A percentile compares a stretch with the other conserved stretches of the same genome.
Conservation (phyloP, 805 yeast species). For the Metschnikowia lachancei region DNA sequence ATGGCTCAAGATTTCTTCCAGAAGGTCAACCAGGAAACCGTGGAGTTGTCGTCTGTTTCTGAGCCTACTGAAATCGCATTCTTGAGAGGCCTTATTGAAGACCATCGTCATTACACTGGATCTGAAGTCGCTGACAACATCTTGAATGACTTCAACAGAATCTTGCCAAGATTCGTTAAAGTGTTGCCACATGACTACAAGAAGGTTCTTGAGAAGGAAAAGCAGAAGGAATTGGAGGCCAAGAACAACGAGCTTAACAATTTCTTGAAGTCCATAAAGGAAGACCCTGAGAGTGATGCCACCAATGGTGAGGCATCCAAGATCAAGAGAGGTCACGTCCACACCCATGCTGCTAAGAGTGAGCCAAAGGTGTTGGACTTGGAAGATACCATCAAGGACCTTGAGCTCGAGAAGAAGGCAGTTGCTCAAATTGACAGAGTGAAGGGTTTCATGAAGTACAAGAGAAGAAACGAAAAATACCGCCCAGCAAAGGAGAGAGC, state of each 20-base stretch:
- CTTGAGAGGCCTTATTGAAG: constrained; percentile 88
- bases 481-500: constrained; percentile 73
- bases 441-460: constrained; percentile 92
- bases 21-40: constrained; percentile 76
- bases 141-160: constrained; percentile 81
- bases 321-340: constrained; percentile 51
- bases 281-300: constrained; percentile 80
- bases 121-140: constrained; percentile 86
- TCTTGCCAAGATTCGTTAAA: constrained; percentile 85
- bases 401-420: constrained; percentile 61
- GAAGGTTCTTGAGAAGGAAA: constrained; percentile 79
- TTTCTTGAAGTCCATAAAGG: constrained; percentile 68
- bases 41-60: constrained; percentile 69
- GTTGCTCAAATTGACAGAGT: constrained; percentile 67
- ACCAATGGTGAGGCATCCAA: constrained; percentile 82
- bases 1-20: constrained; percentile 88
- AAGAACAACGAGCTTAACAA: constrained; percentile 63
- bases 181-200: constrained; percentile 91
- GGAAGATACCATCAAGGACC: constrained; percentile 82
- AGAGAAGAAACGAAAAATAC: constrained; percentile 82
- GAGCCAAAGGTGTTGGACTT: constrained; percentile 89
- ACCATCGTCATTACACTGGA: constrained; percentile 91
- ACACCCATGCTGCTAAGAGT: constrained; percentile 27
- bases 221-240: constrained; percentile 58
- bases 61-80: constrained; percentile 94